A percentile compares a stretch with the other conserved stretches of the same genome.
These are phyloP conservation scores for Nitzschia inconspicua DNA, from an alignment of 108 stramenopile genomes.

Conservation along the genomic window DNA sequence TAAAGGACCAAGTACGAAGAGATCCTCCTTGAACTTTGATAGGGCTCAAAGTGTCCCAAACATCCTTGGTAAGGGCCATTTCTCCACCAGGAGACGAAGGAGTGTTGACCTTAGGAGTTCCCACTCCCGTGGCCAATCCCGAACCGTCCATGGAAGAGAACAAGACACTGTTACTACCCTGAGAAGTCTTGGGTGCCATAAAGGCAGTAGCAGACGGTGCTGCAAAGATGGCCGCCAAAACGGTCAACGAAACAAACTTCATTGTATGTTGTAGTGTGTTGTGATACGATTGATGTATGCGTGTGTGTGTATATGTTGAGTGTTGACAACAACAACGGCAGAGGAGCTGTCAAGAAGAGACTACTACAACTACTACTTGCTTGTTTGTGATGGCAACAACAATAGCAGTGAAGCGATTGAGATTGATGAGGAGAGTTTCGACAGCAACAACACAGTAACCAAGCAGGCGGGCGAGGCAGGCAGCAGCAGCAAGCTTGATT, in stretches of 20 bases:
- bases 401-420: too few species aligned
- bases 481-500: background rate
- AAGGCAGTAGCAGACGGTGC: slow-evolving; percentile 47
- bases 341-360: too few species aligned
- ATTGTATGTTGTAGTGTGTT: too few species aligned
- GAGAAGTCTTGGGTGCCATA: slow-evolving; percentile 36
- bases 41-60: slow-evolving; percentile 55
- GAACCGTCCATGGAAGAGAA: slow-evolving; percentile 50
- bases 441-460: too few species aligned
- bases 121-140: slow-evolving; percentile 37
- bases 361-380: too few species aligned
- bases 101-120: background rate
- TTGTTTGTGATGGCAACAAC: too few species aligned
- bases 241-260: slow-evolving; percentile 49
- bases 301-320: too few species aligned
- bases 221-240: slow-evolving; percentile 49
- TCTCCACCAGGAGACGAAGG: slow-evolving; percentile 45
- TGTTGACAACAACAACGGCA: too few species aligned
- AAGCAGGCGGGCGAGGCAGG: too few species aligned
- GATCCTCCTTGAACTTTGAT: slow-evolving; percentile 75
- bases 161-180: slow-evolving; percentile 53
- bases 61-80: slow-evolving; percentile 43
- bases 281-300: too few species aligned
- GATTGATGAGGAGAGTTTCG: too few species aligned
- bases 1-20: slow-evolving; percentile 72